Conservation (phyloP, 805 yeast genomes). For the Saturnispora zaruensis region DNA sequence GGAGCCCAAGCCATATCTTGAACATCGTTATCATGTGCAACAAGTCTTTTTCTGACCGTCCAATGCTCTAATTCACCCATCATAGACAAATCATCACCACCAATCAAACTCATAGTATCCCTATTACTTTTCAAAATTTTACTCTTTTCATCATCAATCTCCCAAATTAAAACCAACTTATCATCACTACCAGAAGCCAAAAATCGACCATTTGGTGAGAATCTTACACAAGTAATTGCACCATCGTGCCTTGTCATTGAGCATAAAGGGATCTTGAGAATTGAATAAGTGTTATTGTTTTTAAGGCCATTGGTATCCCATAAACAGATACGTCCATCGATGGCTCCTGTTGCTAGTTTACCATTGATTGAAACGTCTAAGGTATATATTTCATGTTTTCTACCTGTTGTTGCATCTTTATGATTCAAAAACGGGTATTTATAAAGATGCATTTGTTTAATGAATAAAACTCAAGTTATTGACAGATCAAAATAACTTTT, state of each 20-base stretch:
- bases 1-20: constrained; percentile 99
- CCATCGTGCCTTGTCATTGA: constrained; percentile 95
- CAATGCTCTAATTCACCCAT: constrained; percentile 79
- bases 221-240: constrained; percentile 88
- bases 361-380: constrained; percentile 78
- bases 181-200: constrained; percentile 95
- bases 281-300: constrained; percentile 23
- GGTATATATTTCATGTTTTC: constrained; percentile 78
- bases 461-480: background rate
- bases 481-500: background rate
- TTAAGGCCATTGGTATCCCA: constrained; percentile 41
- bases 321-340: constrained; percentile 84
- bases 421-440: constrained; percentile 7
- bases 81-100: constrained; percentile 21
- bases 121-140: constrained; percentile 28
- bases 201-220: constrained; percentile 86
- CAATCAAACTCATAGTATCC: constrained; percentile 5
- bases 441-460: background rate
- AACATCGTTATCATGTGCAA: constrained; percentile 95
- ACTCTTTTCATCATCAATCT: constrained; percentile 67
- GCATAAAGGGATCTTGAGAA: constrained; percentile 48
- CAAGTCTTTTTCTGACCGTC: constrained; percentile 86
- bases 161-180: constrained; percentile 86
- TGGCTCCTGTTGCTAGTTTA: constrained; percentile 87
- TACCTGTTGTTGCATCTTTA: constrained; percentile 39